Conservation (phyloP, 225 moss, liverwort and hornwort species). For the Climacium dendroides region DNA sequence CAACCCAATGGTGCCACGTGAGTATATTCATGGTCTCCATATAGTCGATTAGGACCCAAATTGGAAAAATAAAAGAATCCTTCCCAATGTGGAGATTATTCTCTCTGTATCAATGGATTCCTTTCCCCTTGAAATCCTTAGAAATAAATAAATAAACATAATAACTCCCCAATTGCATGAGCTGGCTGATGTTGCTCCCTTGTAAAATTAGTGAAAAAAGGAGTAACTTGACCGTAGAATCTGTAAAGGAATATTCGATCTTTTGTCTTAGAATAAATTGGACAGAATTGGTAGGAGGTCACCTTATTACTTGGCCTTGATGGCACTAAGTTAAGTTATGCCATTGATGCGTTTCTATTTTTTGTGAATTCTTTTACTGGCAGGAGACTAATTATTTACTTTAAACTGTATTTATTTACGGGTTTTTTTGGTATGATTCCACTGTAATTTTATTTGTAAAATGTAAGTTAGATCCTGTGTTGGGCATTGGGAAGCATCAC, state of each 20-base stretch:
- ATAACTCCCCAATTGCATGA: neutral
- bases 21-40: neutral
- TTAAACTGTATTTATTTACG: neutral
- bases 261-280: neutral
- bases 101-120: too few relatives aligned
- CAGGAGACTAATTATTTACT: too few relatives aligned
- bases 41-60: neutral
- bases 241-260: neutral
- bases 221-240: neutral
- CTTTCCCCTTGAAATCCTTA: neutral
- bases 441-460: neutral
- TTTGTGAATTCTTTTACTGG: too few relatives aligned
- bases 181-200: neutral
- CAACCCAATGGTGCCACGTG: neutral
- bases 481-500: neutral
- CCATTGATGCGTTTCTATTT: neutral
- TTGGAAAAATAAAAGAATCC: neutral
- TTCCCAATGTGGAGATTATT: neutral
- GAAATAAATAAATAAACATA: neutral
- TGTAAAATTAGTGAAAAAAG: neutral
- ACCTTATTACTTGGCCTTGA: neutral
- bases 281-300: neutral
- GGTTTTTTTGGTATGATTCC: neutral
- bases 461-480: neutral
- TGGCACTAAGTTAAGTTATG: neutral